Evolutionary conservation across 2,329 filamentous ascomycete species (phyloP).

Genomic region (Penicillium hordei): DNA sequence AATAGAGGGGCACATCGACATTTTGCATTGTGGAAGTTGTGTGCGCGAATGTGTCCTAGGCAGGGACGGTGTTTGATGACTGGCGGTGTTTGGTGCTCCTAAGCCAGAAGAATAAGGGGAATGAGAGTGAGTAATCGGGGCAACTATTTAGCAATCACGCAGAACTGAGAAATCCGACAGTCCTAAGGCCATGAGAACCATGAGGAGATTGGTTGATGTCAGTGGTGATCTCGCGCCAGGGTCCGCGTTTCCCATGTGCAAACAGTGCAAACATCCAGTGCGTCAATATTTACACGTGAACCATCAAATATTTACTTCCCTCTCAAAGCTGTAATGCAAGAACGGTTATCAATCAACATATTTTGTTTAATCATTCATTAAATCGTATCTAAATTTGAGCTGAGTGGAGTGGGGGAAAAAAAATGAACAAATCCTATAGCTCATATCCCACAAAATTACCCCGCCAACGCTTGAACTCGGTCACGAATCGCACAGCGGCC

Average conservation of each 20-base stretch:
- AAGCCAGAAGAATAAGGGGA: neutral
- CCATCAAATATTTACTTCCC: too few relatives aligned
- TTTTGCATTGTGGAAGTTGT: constrained; percentile 5
- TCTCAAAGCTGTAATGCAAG: neutral
- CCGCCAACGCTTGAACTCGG: constrained; percentile 62
- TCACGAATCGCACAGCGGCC: constrained; percentile 51
- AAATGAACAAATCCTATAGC: neutral
- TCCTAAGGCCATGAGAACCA: neutral
- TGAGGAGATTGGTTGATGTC: neutral
- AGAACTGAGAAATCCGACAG: neutral
- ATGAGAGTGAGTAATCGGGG: neutral
- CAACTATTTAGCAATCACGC: neutral
- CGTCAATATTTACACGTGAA: neutral
- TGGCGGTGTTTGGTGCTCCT: neutral
- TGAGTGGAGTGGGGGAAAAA: neutral
- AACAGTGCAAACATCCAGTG: constrained; percentile 10
- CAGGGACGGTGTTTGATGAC: neutral
- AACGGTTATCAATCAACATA: neutral
- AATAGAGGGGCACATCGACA: constrained; percentile 30
- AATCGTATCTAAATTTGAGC: neutral
- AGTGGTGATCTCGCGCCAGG: neutral
- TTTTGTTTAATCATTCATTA: neutral
- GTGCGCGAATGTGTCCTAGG: neutral
- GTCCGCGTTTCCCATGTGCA: neutral
- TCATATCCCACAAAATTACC: constrained; percentile 48